phyloP scores from a whole-genome alignment of 768 basidiomycete species.

The Pleurotus cornucopiae region DNA sequence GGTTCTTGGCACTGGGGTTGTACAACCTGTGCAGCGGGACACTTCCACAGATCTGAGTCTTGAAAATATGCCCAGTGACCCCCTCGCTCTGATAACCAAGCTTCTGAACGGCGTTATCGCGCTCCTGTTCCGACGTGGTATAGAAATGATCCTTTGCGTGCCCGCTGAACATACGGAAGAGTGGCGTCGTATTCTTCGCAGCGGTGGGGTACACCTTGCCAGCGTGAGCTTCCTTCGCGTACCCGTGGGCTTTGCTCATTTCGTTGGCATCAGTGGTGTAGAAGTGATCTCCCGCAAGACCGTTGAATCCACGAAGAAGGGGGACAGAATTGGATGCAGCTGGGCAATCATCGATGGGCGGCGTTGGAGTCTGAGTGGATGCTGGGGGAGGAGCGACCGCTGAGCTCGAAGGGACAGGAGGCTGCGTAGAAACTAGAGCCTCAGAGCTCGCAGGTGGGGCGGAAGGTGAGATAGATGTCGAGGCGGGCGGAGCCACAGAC shows the following conservation, averaged over 20 bases:
- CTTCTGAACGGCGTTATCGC: background rate
- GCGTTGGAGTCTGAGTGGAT: background rate
- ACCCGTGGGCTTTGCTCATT: background rate
- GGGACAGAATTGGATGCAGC: background rate
- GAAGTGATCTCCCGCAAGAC: background rate
- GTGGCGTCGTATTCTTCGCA: background rate
- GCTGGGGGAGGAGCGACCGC: background rate
- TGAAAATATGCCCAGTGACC: background rate
- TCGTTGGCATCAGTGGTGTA: background rate
- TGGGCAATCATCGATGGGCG: background rate
- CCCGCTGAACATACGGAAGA: background rate
- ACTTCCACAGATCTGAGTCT: too few species aligned
- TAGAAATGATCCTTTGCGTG: background rate
- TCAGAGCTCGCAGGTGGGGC: background rate
- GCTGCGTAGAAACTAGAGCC: background rate
- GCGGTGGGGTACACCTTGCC: conserved; percentile 1
- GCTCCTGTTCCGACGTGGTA: background rate
- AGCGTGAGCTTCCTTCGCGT: background rate
- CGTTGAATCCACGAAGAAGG: background rate
- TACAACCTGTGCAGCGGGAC: background rate
- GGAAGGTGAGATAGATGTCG: too few species aligned
- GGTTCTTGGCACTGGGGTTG: background rate
- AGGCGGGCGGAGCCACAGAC: too few species aligned
- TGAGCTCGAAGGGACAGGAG: background rate
- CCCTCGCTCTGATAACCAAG: background rate